Evolutionary conservation across 2,329 filamentous ascomycete genomes (phyloP), one percentile per base, ranked within the genome.

Genomic region (Penicillium hesseltinei): DNA sequence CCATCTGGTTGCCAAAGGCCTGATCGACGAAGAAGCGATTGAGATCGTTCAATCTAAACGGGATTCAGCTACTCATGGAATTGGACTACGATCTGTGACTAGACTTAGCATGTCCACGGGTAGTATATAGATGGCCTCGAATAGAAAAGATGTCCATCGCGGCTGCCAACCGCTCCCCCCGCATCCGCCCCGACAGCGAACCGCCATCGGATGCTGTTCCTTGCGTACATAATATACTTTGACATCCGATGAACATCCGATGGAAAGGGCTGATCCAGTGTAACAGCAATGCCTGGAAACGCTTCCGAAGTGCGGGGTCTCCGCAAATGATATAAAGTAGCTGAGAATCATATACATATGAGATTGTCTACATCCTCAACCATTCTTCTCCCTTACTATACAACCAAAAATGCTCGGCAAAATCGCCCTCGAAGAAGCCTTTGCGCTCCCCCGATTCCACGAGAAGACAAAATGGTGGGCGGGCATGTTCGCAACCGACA

Each of bases 401-500:
- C 17, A 46, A 39, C 11, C 51, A 65, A 66, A 44, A 25, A 86
- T 86, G 83, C 72, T 80, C 13, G 84, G 85, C 58, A 87, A 88
- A 61, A 78, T 87, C 57, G 81, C 82, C 13, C 76, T 87, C 23
- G 84, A 87, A 69, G 84, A 87, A 72, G 83, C 84, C 15, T 87
- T 86, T 61, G 81, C 81, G 59, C 77, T 86, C 7, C 83, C 85
- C 44, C 79, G 83, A 35, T 78, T 86, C 60, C 76, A 80, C 45
- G 82, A 86, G 61, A 82, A 81, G 70, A 84, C 82, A 5, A 75
- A 76, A 63, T 86, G 84, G 83, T 86, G 84, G 84, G 85, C 84
- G 1, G 73, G 76, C 5, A 71, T 87, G 23, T 88, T 87, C 66
- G 80, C 83, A 15, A 76, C 81, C n/a, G 80, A 87, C 61, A 76